Evolutionary conservation across 2,329 filamentous ascomycete genomes (phyloP), one percentile per base, ranked within the genome.

Genomic region (Penicillium hordei): DNA sequence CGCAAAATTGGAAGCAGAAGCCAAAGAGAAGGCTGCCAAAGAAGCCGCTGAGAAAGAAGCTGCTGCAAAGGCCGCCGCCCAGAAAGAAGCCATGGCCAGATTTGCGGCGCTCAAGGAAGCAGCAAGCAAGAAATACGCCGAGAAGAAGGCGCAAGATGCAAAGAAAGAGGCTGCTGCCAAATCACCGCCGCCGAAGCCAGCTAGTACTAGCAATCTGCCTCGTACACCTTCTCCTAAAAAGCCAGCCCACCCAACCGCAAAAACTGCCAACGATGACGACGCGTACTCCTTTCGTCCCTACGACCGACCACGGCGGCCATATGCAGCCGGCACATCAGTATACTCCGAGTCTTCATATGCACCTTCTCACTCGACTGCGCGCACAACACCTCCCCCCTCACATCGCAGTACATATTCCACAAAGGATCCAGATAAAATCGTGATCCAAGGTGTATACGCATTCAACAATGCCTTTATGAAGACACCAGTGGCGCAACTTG

Each of bases 351-450:
- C 89, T 15, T 96, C 91, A 0, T 97, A 93, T 75, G 89, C 91
- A 2, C 84, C 90, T 1, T 95, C 91, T 10, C 86, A 91, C 58
- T 92, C 90, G 17, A 97, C 93, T 1, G 83, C 90, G 12, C 86
- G 87, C 57, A 96, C 93, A 7, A 91, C 90, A 5, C 90, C 93
- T 9, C 91, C 93, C 17, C 88, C 90, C 1, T 92, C 89, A 4
- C 83, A 88, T 63, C 86, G 90, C 48, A 86, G 87, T 1, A 85
- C 90, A 2, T 97, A 97, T 76, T 84, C 86, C 36, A 97, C 92
- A 29, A 90, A 90, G 64, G 91, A 97, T 72, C 93, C 93, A 0
- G 87, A 96, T 78, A 99, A 99, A 82, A 94, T 99, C 71, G 88
- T 96, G 61, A 93, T 99, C 75, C 89, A 89, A 70, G 94, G 89